Evolutionary conservation across 768 basidiomycete species (phyloP), one percentile per base, ranked within the genome.

Genomic region (Naematelia aurantialba): DNA sequence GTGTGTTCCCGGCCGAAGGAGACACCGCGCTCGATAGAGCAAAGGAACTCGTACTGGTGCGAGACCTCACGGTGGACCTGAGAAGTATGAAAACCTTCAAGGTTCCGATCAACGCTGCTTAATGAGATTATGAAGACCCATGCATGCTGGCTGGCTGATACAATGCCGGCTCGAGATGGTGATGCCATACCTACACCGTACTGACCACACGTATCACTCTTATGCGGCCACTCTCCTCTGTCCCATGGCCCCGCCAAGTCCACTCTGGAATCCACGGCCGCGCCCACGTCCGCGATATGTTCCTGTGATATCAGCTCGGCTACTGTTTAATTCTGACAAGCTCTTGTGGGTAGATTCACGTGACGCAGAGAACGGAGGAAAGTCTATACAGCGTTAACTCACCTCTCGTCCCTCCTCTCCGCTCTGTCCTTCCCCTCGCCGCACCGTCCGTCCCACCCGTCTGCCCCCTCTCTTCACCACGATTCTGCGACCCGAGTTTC

Each of bases 401-500:
- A 22, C 56, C 65, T 52, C 62, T 58, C 45, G 58, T 57, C 52
- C 70, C 62, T 31, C 72, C 69, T 63, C 90, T 87, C 59, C 90
- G 82, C 49, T 88, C 89, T 12, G 49, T 52, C 29, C 52, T 34
- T 34, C 57, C 57, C 44, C 63, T 44, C 17, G 50, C 59, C n/a
- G 61, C 65, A 24, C 51, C 62, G 11, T 21, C 34, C 25, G 52
- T 58, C 61, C 8, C 62, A 58, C 10, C 25, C 34, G 12, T 57
- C 56, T 19, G 50, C 53, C 10, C 34, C 45, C 86, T 85, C 21
- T 58, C 72, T 78, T 73, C 78, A 85, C 86, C 86, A 65, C 86
- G 82, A 26, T 52, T 61, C n/a, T 58, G 56, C 3, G 83, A 83
- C 52, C 91, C 90, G 66, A 92, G 84, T 76, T 91, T 93, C 65